These are phyloP conservation scores for Stipa capillata DNA, from an alignment of 176 grass and related monocot species.

Conservation along the genomic window DNA sequence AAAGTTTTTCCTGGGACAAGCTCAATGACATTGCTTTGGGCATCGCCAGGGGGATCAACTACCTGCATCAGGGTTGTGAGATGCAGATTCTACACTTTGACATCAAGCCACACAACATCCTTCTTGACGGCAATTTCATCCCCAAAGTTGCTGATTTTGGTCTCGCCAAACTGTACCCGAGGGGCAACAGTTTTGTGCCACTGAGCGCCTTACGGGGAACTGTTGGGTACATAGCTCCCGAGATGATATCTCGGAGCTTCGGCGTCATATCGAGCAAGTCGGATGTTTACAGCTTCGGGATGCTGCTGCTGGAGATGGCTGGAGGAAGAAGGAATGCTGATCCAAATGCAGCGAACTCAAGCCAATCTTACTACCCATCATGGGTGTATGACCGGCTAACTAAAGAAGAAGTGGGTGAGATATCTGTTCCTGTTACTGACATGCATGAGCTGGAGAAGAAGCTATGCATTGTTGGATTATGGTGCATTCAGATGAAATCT, in stretches of 20 bases:
- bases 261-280: slow-evolving; percentile 43
- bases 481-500: too few relatives aligned
- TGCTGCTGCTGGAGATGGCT: slow-evolving; percentile 39
- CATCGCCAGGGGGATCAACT: slow-evolving; percentile 32
- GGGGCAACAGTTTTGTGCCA: slow-evolving; percentile 4
- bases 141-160: slow-evolving; percentile 60
- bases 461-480: too few relatives aligned
- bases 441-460: too few relatives aligned
- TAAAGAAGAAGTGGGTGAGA: too few relatives aligned
- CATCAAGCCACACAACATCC: slow-evolving; percentile 52
- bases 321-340: slow-evolving; percentile 27
- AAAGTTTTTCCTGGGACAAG: slow-evolving; percentile 17
- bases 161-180: slow-evolving; percentile 30
- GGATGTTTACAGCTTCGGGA: slow-evolving; percentile 50
- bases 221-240: slow-evolving; percentile 46
- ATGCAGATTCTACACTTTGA: slow-evolving; percentile 53
- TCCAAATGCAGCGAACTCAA: neutral
- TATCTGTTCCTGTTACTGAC: too few relatives aligned
- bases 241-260: slow-evolving; percentile 42
- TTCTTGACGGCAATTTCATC: slow-evolving; percentile 29
- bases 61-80: slow-evolving; percentile 41
- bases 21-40: slow-evolving; percentile 30
- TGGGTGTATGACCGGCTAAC: slow-evolving; percentile 27
- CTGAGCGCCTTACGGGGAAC: slow-evolving; percentile 24
- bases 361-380: too few relatives aligned